These are phyloP conservation scores for Mycena crocata DNA, from an alignment of 768 basidiomycete species.

Conservation along the genomic window DNA sequence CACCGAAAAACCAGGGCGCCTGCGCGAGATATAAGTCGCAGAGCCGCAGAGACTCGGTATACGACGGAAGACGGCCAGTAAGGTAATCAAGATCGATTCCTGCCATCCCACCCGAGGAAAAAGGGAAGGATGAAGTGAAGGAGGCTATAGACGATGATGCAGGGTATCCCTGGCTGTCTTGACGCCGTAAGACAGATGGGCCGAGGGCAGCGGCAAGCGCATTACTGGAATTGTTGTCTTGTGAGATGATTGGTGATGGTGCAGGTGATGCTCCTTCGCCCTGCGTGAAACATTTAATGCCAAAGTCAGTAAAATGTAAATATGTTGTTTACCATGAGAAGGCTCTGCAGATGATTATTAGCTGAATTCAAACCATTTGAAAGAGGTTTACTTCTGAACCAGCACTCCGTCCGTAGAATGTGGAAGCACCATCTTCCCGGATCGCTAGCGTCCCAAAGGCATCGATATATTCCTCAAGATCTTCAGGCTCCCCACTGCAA, in stretches of 20 bases:
- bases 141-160: slow-evolving; percentile 22
- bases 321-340: slow-evolving; percentile 61
- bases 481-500: slow-evolving; percentile 37
- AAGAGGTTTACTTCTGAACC: slow-evolving; percentile 69
- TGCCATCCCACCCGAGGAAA: slow-evolving; percentile 50
- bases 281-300: slow-evolving; percentile 34
- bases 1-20: slow-evolving; percentile 85
- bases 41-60: slow-evolving; percentile 67
- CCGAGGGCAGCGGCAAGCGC: slow-evolving; percentile 13
- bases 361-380: neutral
- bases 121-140: slow-evolving; percentile 58
- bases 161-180: slow-evolving; percentile 13
- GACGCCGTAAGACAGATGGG: slow-evolving; percentile 13
- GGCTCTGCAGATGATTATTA: slow-evolving; percentile 50
- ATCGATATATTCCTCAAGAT: slow-evolving; percentile 68
- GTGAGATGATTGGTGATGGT: slow-evolving; percentile 21
- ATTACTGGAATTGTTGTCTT: slow-evolving; percentile 31
- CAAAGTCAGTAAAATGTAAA: neutral
- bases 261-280: slow-evolving; percentile 46
- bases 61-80: slow-evolving; percentile 66
- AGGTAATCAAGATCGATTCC: slow-evolving; percentile 58
- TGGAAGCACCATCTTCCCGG: slow-evolving; percentile 75
- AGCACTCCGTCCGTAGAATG: slow-evolving; percentile 79
- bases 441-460: slow-evolving; percentile 78
- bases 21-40: slow-evolving; percentile 80